Evolutionary conservation across 345 rosid species (phyloP).

Genomic region (Bretschneidera sinensis): DNA sequence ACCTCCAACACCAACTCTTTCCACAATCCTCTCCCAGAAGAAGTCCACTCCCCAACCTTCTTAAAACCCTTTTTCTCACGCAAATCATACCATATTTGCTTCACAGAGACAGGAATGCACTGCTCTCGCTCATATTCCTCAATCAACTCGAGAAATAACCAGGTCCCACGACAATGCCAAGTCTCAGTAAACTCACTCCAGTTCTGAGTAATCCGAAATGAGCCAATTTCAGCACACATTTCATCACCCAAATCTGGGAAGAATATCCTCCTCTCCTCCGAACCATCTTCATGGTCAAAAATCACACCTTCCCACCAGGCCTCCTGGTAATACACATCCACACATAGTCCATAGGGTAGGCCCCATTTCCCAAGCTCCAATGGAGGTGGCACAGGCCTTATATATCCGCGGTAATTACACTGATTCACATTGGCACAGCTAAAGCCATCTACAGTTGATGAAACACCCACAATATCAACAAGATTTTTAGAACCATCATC

Average conservation of each 20-base stretch:
- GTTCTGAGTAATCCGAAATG: conserved; percentile 57
- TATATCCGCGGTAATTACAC: conserved; percentile 28
- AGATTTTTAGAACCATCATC: conserved; percentile 35
- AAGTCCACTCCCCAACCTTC: conserved; percentile 56
- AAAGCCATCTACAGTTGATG: conserved; percentile 29
- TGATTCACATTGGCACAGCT: conserved; percentile 11
- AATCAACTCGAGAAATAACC: conserved; percentile 65
- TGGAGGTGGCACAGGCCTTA: conserved; percentile 60
- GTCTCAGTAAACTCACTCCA: conserved; percentile 50
- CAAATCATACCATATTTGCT: conserved; percentile 79
- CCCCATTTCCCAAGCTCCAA: conserved; percentile 19
- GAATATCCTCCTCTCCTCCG: conserved; percentile 48
- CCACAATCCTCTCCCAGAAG: conserved; percentile 25
- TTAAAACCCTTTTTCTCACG: conserved; percentile 40
- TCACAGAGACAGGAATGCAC: conserved; percentile 47
- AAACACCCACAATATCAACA: conserved; percentile 38
- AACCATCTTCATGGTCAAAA: conserved; percentile 47
- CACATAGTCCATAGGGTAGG: conserved; percentile 57
- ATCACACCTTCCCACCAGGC: conserved; percentile 96
- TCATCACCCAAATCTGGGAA: conserved; percentile 90
- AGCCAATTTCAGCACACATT: conserved; percentile 23
- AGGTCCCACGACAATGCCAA: conserved; percentile 64
- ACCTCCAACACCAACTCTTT: conserved; percentile 43
- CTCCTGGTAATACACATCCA: conserved; percentile 46
- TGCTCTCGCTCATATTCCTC: conserved; percentile 32